Evolutionary conservation across 257 asterid genomes (phyloP), one percentile per base, ranked within the genome.

Genomic region (Solanum pennellii): DNA sequence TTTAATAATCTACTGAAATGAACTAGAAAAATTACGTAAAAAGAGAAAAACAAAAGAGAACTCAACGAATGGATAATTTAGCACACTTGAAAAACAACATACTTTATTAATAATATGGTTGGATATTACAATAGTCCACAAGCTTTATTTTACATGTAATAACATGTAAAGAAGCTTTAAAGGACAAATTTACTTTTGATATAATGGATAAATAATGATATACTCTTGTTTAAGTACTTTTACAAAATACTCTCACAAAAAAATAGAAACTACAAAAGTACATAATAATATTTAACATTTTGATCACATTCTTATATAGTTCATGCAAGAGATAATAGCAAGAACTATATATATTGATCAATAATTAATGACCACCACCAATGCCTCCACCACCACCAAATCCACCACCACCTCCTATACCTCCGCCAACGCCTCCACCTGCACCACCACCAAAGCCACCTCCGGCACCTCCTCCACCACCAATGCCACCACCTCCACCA

Each of bases 371-470:
- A 49, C 31, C 85, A 18, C 85, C 85, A 49, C 85, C 85, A 82
- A 49, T 82, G 85, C 85, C 85, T 29, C 85, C 85, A 4, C 85
- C 85, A 49, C 85, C 85, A 49, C 85, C 85, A 31, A 82, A 82
- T 7, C 85, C 85, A 0, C 85, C 85, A 0, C 85, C 85, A 49
- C 85, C 85, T 49, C 85, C 85, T 31, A 49, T 1, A 49, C 85
- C 85, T 82, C 85, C 85, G 12, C 85, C 85, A 47, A 31, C 45
- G 7, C 85, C 85, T 82, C 69, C 85, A 31, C 85, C 85, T 29
- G 39, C 85, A 16, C 85, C 85, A 3, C 68, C 85, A 27, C 85
- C 85, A 6, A 29, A 82, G 0, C 85, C 85, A 29, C 85, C 85
- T 82, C 85, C 85, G 3, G 45, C 11, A 27, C 84, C 65, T 13